Conservation (phyloP, 2,329 filamentous ascomycete species). For the Colletotrichum endophyticum region DNA sequence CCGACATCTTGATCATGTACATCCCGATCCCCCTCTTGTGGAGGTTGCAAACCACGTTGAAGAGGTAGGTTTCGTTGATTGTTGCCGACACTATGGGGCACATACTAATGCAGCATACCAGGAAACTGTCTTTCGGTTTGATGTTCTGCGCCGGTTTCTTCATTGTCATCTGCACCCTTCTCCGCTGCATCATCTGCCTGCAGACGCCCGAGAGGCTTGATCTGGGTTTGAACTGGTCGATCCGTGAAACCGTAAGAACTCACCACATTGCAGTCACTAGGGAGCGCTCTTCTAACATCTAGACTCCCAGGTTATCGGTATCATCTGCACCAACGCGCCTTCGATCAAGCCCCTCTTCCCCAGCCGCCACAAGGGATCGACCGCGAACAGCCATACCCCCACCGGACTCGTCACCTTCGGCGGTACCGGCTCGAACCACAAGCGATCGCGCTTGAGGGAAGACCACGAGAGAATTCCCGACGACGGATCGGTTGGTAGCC, state of each 20-base stretch:
- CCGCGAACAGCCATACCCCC: background rate
- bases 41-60: constrained; percentile 9
- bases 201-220: constrained; percentile 9
- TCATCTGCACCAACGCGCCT: constrained; percentile 15
- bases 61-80: background rate
- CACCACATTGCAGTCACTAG: background rate
- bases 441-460: background rate
- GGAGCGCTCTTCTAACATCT: background rate
- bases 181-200: constrained; percentile 18
- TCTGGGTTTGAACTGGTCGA: constrained; percentile 17
- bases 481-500: constrained; percentile 2
- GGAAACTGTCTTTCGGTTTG: constrained; percentile 18
- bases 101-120: background rate
- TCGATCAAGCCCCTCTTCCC: constrained; percentile 13
- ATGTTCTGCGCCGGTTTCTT: constrained; percentile 24
- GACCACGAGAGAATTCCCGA: background rate
- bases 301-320: background rate
- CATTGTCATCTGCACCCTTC: constrained; percentile 19
- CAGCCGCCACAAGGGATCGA: background rate
- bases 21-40: constrained; percentile 11
- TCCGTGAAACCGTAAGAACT: constrained; percentile 15
- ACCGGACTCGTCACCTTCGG: constrained; percentile 10
- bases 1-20: constrained; percentile 14
- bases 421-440: background rate
- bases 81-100: accelerated